Base-by-base conservation (phyloP, 2,329 filamentous ascomycete genomes). In the Cercospora canescens region DNA sequence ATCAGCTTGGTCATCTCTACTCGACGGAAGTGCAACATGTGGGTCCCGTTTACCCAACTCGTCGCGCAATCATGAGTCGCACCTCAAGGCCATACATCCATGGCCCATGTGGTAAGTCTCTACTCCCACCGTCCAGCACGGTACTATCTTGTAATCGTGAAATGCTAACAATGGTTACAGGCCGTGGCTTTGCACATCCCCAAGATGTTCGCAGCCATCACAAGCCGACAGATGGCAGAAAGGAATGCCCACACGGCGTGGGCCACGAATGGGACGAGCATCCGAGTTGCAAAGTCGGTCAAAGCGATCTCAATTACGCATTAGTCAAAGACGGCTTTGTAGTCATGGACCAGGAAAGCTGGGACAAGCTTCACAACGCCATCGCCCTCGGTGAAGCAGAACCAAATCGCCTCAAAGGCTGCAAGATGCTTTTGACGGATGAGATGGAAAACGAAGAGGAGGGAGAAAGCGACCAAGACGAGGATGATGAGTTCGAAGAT, bases 61-160 rank as follows among this genome's bases (percentile, higher is more conserved):
- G 68, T 18, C 71, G 73, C 37, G 64, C 66, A 28, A 59, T 75
- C 3, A 64, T 75, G 35, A 56, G 69, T 9, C 70, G 71, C 18
- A 35, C 37, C 30, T 59, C 62, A 12, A 66, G 63, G 34, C 73
- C 73, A 9, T 75, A 75, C 67, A 69, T 74, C 37, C 73, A 75
- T 62, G 45, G 50, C n/a, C 28, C 64, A 34, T 75, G 73, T 61
- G 72, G 70, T 34, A 18, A 63, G 37, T 61, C 14, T 21, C 4
- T 28, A 6, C 9, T 32, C 52, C 6, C n/a, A n/a, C n/a, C 12
- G 7, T 3, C 6, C 45, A 50, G 24, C 45, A 14, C 12, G 24
- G 24, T 9, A 30, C 2, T 28, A 24, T 52, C 12, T 11, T 7
- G 3, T 4, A 28, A 52, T 26, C 2, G 14, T 8, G 5, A 5